These are phyloP conservation scores for Cyathus olla DNA, from an alignment of 1,284 basidiomycete species.

Conservation along the genomic window DNA sequence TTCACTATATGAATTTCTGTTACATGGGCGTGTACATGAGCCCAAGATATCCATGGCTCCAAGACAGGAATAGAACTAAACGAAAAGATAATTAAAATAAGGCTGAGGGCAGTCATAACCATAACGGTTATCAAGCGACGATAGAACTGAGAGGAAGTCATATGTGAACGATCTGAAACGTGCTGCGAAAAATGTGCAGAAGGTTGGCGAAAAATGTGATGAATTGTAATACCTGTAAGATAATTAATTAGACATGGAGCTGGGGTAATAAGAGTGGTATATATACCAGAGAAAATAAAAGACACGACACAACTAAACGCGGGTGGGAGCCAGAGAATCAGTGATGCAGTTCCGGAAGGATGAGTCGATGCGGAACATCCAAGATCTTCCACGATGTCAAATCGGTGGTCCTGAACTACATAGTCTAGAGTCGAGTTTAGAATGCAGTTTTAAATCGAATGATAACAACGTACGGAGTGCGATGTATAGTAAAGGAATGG, in stretches of 20 bases:
- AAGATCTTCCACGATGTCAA: conserved; percentile 70
- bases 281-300: conserved; percentile 51
- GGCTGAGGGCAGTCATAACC: neutral
- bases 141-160: neutral
- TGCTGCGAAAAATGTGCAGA: neutral
- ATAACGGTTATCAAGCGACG: neutral
- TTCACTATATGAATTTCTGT: conserved; percentile 44
- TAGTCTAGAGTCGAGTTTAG: conserved; percentile 54
- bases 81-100: neutral
- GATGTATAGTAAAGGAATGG: conserved; percentile 67
- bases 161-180: neutral
- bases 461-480: conserved; percentile 60
- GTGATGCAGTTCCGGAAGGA: conserved; percentile 59
- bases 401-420: conserved; percentile 77
- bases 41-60: neutral
- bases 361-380: conserved; percentile 74
- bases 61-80: neutral
- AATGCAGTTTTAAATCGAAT: neutral
- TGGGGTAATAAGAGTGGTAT: neutral
- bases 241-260: neutral
- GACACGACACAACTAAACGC: conserved; percentile 57
- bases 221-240: neutral
- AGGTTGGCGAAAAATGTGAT: neutral
- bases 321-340: conserved; percentile 70
- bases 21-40: conserved; percentile 42